These are phyloP conservation scores for Nigrospora osmanthi DNA, from an alignment of 2,329 filamentous ascomycete species.

Conservation along the genomic window DNA sequence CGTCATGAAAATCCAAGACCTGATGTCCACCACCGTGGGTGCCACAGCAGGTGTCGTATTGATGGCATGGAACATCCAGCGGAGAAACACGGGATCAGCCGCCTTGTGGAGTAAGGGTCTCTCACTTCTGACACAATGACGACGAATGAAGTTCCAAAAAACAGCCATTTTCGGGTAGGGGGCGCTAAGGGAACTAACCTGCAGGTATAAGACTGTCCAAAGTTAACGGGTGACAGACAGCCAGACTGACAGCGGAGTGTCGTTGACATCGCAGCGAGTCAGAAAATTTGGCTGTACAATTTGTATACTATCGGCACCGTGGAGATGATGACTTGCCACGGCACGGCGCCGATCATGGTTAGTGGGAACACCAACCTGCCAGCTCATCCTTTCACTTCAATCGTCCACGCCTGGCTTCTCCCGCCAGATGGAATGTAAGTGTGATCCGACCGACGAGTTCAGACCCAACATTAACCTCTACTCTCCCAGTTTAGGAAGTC, in stretches of 20 bases:
- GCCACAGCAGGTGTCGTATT: conserved; percentile 62
- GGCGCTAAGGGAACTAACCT: conserved; percentile 62
- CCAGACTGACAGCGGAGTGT: conserved; percentile 37
- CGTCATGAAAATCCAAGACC: conserved; percentile 60
- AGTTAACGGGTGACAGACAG: conserved; percentile 31
- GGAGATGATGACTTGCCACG: conserved; percentile 6
- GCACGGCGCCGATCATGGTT: too few species aligned
- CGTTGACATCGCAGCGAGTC: conserved; percentile 8
- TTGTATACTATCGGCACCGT: conserved; percentile 9
- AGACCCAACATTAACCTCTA: too few species aligned
- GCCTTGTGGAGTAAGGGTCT: conserved; percentile 42
- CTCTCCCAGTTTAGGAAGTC: too few species aligned
- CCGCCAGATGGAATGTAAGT: too few species aligned
- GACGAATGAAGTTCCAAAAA: conserved; percentile 16
- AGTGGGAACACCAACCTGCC: neutral
- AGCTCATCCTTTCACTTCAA: too few species aligned
- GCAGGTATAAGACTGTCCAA: conserved; percentile 52
- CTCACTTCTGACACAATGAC: too few species aligned
- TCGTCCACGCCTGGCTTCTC: too few species aligned
- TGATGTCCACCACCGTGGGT: conserved; percentile 60
- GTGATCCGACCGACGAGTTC: too few species aligned
- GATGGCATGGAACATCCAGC: conserved; percentile 64
- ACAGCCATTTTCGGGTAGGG: conserved; percentile 67
- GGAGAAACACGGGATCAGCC: conserved; percentile 34
- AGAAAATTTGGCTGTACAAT: conserved; percentile 10